phyloP scores from a whole-genome alignment of 2,329 filamentous ascomycete genomes.

The Microdochium trichocladiopsis region DNA sequence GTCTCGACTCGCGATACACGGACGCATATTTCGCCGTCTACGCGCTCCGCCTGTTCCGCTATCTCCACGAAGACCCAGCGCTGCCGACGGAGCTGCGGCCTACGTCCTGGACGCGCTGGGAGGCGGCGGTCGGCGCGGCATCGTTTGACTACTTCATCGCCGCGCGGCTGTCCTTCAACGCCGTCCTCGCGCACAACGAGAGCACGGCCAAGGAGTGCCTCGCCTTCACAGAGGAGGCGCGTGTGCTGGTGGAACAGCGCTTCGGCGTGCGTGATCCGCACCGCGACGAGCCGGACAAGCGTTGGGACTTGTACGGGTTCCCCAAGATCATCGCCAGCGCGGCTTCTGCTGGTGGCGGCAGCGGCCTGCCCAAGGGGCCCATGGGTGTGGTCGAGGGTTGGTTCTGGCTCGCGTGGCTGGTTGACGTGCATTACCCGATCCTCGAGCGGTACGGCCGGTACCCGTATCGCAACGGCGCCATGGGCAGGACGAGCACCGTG shows the following conservation, averaged over 20 bases:
- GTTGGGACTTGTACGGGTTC: slow-evolving; percentile 9
- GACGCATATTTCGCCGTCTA: slow-evolving; percentile 12
- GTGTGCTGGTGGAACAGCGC: slow-evolving; percentile 7
- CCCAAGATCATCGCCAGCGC: slow-evolving; percentile 5
- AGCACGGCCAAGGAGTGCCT: slow-evolving; percentile 1
- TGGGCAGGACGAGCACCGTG: slow-evolving; percentile 9
- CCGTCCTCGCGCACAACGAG: slow-evolving; percentile 14
- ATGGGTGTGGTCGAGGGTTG: slow-evolving; percentile 3
- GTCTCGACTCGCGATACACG: slow-evolving; percentile 13
- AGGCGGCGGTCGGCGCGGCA: slow-evolving; percentile 1
- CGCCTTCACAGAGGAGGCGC: slow-evolving; percentile 8
- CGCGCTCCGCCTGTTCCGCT: slow-evolving; percentile 5
- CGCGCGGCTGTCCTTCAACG: slow-evolving; percentile 9
- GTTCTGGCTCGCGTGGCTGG: slow-evolving; percentile 12
- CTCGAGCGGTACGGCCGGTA: slow-evolving; percentile 14
- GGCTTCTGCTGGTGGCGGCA: too few species aligned
- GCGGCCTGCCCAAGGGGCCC: slow-evolving; percentile 5
- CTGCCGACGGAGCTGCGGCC: slow-evolving; percentile 5
- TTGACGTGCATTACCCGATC: slow-evolving; percentile 14
- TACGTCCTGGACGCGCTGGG: slow-evolving; percentile 6
- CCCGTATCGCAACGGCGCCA: slow-evolving; percentile 13
- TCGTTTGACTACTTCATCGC: slow-evolving; percentile 14
- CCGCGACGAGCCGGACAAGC: slow-evolving; percentile 3
- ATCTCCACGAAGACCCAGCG: slow-evolving; percentile 3
- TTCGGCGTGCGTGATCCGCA: slow-evolving; percentile 8